Conservation (phyloP, 805 yeast species). For the Metschnikowia sp. region DNA sequence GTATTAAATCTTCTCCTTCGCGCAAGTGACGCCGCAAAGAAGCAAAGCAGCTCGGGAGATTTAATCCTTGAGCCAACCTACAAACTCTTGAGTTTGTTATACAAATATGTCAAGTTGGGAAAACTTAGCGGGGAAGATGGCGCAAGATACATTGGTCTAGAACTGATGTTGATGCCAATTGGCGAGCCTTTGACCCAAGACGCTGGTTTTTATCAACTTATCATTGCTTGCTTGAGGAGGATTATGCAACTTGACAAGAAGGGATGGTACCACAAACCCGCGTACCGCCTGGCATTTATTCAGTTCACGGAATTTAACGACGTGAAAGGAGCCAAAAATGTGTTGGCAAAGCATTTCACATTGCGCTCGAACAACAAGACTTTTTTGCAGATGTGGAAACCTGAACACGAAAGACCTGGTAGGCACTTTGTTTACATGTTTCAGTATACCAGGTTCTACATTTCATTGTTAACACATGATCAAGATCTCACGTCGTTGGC, state of each 20-base stretch:
- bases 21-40: constrained; percentile 44
- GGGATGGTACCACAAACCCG: constrained; percentile 90
- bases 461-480: constrained; percentile 50
- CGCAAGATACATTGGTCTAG: constrained; percentile 33
- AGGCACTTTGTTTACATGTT: constrained; percentile 79
- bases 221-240: constrained; percentile 46
- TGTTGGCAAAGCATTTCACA: constrained; percentile 61
- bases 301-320: constrained; percentile 53
- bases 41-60: constrained; percentile 43
- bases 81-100: constrained; percentile 51
- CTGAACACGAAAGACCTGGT: constrained; percentile 89
- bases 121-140: constrained; percentile 38
- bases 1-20: constrained; percentile 42
- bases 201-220: constrained; percentile 32
- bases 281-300: constrained; percentile 66
- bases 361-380: constrained; percentile 66
- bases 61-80: constrained; percentile 78
- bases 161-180: constrained; percentile 22
- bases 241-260: constrained; percentile 64
- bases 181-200: constrained; percentile 11
- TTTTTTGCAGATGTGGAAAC: constrained; percentile 87
- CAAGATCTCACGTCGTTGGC: constrained; percentile 59
- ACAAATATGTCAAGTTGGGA: constrained; percentile 49
- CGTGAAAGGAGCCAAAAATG: constrained; percentile 52
- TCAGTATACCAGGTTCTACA: constrained; percentile 63